Evolutionary conservation across 1,284 basidiomycete genomes (phyloP), one percentile per base, ranked within the genome.

Genomic region (Marasmius sp.): DNA sequence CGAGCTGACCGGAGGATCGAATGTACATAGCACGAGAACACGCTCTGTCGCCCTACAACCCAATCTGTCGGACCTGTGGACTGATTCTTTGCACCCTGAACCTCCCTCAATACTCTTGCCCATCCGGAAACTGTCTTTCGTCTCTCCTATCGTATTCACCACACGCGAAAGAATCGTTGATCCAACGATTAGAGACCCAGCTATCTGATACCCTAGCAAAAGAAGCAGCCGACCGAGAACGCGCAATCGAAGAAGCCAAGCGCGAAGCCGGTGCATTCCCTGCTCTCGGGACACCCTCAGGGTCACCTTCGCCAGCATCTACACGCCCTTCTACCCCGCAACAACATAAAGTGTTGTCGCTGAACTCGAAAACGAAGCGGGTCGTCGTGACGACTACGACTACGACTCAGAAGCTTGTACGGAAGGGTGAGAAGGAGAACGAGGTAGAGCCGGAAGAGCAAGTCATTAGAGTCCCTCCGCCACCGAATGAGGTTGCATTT

Each of bases 241-340:
- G 75, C 20, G 79, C 71, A 6, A 71, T 77, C 1, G 79, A 84
- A 37, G 81, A 83, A 60, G 82, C 80, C 0, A 77, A 80, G 12
- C 71, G 72, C 11, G 81, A 82, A 0, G 82, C 75, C 36, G 88
- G 88, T 5, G 85, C 84, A 0, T 91, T 91, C 69, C 89, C 89
- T 12, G 75, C 78, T 14, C 80, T 91, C 3, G 41, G 41, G 14
- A 60, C 71, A 6, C 61, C 70, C 41, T 58, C 63, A 3, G 58
- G 56, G 57, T 48, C 58, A 55, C 27, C 56, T 41, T 20, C 61
- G 39, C 43, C 62, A 4, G 57, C 66, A 20, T 59, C 67, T 6
- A 60, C 63, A 9, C 43, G 22, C 18, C 37, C 64, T 27, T 18
- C 64, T n/a, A 61, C 66, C 34, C 68, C 70, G 3, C 64, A 72